Evolutionary conservation across 2,329 filamentous ascomycete species (phyloP).

Genomic region (Fusarium neocosmosporiellum): DNA sequence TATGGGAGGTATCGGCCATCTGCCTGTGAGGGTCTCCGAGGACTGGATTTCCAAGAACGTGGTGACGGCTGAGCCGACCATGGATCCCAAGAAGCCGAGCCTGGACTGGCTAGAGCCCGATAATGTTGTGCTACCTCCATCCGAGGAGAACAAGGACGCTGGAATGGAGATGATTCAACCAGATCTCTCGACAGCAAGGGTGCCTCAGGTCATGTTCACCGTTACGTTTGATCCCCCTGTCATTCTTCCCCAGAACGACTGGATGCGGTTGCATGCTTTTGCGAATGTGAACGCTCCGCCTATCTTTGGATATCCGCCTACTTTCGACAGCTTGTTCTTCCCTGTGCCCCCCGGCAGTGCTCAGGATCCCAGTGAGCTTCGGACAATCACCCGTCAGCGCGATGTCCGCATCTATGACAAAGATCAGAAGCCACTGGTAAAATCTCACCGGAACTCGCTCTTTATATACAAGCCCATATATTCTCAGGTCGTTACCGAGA

Average conservation of each 20-base stretch:
- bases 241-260: constrained; percentile 73
- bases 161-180: constrained; percentile 65
- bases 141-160: constrained; percentile 60
- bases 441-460: constrained; percentile 68
- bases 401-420: constrained; percentile 56
- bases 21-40: constrained; percentile 76
- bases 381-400: constrained; percentile 64
- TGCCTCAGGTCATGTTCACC: constrained; percentile 79
- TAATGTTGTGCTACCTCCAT: constrained; percentile 66
- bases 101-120: constrained; percentile 81
- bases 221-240: constrained; percentile 81
- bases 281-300: constrained; percentile 60
- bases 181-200: constrained; percentile 58
- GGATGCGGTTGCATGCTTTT: constrained; percentile 70
- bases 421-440: constrained; percentile 45
- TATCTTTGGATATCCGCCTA: constrained; percentile 52
- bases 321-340: constrained; percentile 70
- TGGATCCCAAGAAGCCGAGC: constrained; percentile 55
- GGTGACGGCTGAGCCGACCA: constrained; percentile 65
- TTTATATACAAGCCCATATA: constrained; percentile 80
- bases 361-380: constrained; percentile 68
- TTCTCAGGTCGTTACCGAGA: constrained; percentile 71
- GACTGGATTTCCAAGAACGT: constrained; percentile 78
- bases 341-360: constrained; percentile 60
- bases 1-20: constrained; percentile 58